These are phyloP conservation scores for Blastocrithidia nonstop DNA, from an alignment of 208 protist species.

Conservation along the genomic window DNA sequence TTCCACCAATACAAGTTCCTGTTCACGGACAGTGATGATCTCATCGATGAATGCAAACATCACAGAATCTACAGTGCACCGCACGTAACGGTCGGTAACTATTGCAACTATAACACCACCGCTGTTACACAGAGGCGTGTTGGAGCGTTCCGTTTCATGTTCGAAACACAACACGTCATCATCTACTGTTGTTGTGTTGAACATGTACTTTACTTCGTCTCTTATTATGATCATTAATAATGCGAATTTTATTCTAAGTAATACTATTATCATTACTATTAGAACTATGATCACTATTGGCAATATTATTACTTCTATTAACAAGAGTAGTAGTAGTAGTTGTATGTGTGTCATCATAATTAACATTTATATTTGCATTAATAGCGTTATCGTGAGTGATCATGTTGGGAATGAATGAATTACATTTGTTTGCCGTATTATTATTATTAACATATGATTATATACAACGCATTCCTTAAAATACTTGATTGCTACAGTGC, in stretches of 20 bases:
- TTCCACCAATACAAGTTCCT: conserved; percentile 74
- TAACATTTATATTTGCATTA: too few species aligned
- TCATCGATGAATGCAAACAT: conserved; percentile 67
- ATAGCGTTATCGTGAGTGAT: too few species aligned
- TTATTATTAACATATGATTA: too few species aligned
- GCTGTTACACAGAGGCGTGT: conserved; percentile 14
- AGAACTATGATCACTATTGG: too few species aligned
- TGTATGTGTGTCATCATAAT: too few species aligned
- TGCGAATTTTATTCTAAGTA: conserved; percentile 7
- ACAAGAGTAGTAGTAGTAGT: too few species aligned
- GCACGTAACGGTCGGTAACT: conserved; percentile 57
- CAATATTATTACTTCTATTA: too few species aligned
- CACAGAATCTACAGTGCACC: conserved; percentile 80
- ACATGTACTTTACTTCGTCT: neutral
- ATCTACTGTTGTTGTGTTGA: neutral
- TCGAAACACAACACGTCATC: neutral
- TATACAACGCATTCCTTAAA: too few species aligned
- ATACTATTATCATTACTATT: too few species aligned
- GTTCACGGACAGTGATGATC: conserved; percentile 90
- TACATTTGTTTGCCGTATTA: too few species aligned
- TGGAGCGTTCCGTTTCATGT: conserved; percentile 9
- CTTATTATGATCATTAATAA: conserved; percentile 9
- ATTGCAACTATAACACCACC: conserved; percentile 81
- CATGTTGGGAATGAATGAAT: too few species aligned
- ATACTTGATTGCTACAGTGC: too few species aligned